These are phyloP conservation scores for Hyphodiscus hymeniophilus DNA, from an alignment of 495 filamentous ascomycete species.

Conservation along the genomic window DNA sequence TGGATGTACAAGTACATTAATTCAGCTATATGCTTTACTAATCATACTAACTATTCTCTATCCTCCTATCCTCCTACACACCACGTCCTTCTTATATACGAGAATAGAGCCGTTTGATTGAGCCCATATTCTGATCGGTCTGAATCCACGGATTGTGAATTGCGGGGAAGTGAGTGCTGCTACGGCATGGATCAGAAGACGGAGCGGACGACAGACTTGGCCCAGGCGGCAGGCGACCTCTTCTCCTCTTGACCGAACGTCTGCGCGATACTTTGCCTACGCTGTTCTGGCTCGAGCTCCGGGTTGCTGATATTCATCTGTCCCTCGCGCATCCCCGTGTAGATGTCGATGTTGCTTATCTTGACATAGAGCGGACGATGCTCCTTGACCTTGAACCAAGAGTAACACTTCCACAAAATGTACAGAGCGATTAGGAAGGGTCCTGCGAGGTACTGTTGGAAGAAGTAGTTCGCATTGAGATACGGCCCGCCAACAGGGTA, in stretches of 20 bases:
- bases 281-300: constrained; percentile 5
- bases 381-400: constrained; percentile 25
- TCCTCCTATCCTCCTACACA: too few relatives aligned
- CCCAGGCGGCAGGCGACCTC: neutral
- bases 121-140: too few relatives aligned
- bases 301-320: constrained; percentile 1
- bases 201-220: neutral
- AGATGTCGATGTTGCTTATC: constrained; percentile 13
- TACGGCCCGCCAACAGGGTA: constrained; percentile 55
- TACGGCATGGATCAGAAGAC: too few relatives aligned
- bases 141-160: too few relatives aligned
- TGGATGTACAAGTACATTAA: too few relatives aligned
- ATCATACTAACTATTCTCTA: too few relatives aligned
- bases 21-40: too few relatives aligned
- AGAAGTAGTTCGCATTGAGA: constrained; percentile 53
- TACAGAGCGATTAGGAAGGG: constrained; percentile 63
- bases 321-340: constrained; percentile 7
- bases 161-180: too few relatives aligned
- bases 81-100: too few relatives aligned
- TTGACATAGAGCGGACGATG: constrained; percentile 12
- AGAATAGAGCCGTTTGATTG: too few relatives aligned
- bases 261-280: constrained; percentile 1
- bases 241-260: neutral
- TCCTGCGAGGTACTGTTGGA: constrained; percentile 67
- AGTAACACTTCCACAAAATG: constrained; percentile 38